Evolutionary conservation across 768 basidiomycete genomes (phyloP).

Genomic region (Calvatia gigantea): DNA sequence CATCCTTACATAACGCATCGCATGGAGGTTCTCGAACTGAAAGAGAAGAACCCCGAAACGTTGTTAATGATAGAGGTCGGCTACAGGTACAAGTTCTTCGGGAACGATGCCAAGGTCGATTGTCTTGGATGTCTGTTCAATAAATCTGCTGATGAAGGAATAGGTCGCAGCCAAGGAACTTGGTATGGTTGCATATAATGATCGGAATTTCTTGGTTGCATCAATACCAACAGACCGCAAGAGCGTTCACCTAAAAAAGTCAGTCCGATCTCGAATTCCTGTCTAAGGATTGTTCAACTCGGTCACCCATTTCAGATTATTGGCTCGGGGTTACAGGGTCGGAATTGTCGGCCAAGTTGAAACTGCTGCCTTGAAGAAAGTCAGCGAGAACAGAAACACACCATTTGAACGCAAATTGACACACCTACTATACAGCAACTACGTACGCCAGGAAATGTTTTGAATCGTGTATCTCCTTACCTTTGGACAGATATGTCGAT

Average conservation of each 20-base stretch:
- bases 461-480: conserved; percentile 4
- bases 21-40: conserved; percentile 50
- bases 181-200: conserved; percentile 69
- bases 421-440: conserved; percentile 78
- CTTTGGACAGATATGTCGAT: conserved; percentile 70
- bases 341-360: conserved; percentile 82
- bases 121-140: background rate
- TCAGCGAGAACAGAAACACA: conserved; percentile 66
- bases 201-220: conserved; percentile 73
- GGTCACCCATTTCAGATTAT: conserved; percentile 37
- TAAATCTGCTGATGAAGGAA: background rate
- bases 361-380: conserved; percentile 88
- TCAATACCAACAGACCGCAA: conserved; percentile 68
- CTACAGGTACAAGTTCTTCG: conserved; percentile 82
- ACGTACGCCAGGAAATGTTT: conserved; percentile 54
- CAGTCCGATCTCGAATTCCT: conserved; percentile 14
- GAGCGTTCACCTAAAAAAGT: conserved; percentile 78
- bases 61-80: conserved; percentile 81
- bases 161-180: conserved; percentile 75
- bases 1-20: background rate
- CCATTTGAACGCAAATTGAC: conserved; percentile 75
- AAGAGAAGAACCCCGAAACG: conserved; percentile 58
- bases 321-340: conserved; percentile 78
- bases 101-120: conserved; percentile 74
- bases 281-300: background rate